A percentile compares a stretch with the other conserved stretches of the same genome.
These are phyloP conservation scores for Solanum pennellii DNA, from an alignment of 257 asterid species.

Conservation along the genomic window DNA sequence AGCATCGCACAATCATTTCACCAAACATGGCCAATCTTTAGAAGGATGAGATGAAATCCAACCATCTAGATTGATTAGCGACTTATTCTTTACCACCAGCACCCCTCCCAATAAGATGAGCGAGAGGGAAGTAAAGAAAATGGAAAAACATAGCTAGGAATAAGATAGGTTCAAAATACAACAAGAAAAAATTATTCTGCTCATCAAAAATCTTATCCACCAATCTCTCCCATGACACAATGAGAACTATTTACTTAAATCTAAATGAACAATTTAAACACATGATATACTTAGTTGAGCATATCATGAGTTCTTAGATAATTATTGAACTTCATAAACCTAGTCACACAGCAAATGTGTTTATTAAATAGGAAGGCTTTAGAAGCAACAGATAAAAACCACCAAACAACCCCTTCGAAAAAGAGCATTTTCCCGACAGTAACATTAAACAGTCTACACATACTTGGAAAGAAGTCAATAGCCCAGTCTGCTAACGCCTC, in stretches of 20 bases:
- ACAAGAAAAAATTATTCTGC: neutral
- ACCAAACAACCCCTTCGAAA: neutral
- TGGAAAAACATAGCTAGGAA: neutral
- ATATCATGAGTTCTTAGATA: neutral
- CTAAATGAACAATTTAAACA: neutral
- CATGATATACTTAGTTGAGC: neutral
- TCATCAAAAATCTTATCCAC: neutral
- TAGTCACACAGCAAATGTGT: neutral
- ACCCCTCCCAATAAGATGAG: neutral
- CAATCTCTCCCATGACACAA: neutral
- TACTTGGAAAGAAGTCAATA: conserved; percentile 95
- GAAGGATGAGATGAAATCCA: neutral
- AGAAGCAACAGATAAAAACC: neutral
- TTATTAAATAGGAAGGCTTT: neutral
- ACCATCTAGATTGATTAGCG: neutral
- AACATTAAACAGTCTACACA: conserved; percentile 4
- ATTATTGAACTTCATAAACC: neutral
- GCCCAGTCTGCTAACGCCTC: conserved; percentile 98
- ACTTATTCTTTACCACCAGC: neutral
- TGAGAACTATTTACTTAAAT: neutral
- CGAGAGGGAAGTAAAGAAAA: neutral
- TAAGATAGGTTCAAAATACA: neutral
- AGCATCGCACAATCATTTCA: neutral
- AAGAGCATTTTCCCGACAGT: neutral
- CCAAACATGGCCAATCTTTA: neutral